phyloP scores from a whole-genome alignment of 1,284 basidiomycete species.

The Ceratobasidium sp. region DNA sequence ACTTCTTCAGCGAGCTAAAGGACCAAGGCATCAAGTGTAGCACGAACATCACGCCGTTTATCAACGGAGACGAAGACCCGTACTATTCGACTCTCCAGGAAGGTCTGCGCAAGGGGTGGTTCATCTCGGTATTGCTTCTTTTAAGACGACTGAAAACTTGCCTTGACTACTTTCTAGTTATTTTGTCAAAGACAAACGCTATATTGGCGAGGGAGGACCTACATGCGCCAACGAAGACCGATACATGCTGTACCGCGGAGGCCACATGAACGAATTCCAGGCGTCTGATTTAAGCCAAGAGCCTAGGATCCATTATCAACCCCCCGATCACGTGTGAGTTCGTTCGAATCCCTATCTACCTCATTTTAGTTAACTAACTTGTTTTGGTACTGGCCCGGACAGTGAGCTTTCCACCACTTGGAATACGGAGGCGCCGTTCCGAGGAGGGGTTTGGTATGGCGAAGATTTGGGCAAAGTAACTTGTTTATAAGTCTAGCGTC shows the following conservation, averaged over 20 bases:
- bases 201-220: background rate
- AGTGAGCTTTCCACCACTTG: slow-evolving; percentile 31
- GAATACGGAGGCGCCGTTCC: slow-evolving; percentile 38
- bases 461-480: slow-evolving; percentile 34
- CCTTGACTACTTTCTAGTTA: background rate
- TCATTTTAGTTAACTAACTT: background rate
- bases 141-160: background rate
- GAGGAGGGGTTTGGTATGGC: slow-evolving; percentile 46
- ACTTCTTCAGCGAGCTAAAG: slow-evolving; percentile 21
- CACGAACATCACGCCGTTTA: slow-evolving; percentile 46
- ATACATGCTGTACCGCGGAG: slow-evolving; percentile 23
- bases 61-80: slow-evolving; percentile 25
- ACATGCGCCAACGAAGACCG: slow-evolving; percentile 4
- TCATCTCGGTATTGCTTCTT: background rate
- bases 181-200: slow-evolving; percentile 37
- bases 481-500: background rate
- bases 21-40: slow-evolving; percentile 42
- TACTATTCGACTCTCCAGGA: slow-evolving; percentile 27
- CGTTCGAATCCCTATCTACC: background rate
- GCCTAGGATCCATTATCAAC: slow-evolving; percentile 8
- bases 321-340: slow-evolving; percentile 16
- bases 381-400: background rate
- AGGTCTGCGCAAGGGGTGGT: slow-evolving; percentile 12
- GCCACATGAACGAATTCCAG: background rate
- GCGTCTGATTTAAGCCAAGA: slow-evolving; percentile 26